Evolutionary conservation across 805 yeast species (phyloP).

Genomic region (Candida argentea): DNA sequence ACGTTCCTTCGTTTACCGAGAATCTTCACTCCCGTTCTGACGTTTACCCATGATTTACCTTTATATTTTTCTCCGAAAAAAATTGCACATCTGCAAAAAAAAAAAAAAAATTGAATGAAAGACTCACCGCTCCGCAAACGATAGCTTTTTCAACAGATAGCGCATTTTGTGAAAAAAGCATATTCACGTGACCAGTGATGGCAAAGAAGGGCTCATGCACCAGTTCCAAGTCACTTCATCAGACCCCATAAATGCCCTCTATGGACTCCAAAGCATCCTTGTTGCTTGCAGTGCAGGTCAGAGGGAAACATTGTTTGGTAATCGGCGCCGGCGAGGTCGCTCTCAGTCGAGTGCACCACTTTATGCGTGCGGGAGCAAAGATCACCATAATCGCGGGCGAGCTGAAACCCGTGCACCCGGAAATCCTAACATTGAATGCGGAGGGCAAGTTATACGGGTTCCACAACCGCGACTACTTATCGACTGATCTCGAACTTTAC

Average conservation of each 20-base stretch:
- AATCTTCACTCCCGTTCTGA: too few species aligned
- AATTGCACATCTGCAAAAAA: too few species aligned
- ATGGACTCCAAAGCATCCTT: constrained; percentile 51
- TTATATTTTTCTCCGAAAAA: too few species aligned
- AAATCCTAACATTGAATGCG: constrained; percentile 14
- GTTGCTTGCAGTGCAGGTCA: constrained; percentile 67
- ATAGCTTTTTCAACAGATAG: constrained; percentile 3
- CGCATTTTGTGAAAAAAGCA: too few species aligned
- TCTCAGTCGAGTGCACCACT: constrained; percentile 53
- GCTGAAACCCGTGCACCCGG: constrained; percentile 16
- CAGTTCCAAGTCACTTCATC: constrained; percentile 3
- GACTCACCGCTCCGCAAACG: background rate
- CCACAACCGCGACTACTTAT: constrained; percentile 33
- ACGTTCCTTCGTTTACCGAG: too few species aligned
- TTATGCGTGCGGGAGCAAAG: constrained; percentile 59
- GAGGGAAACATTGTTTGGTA: constrained; percentile 52
- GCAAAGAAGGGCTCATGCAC: too few species aligned
- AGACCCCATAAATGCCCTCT: constrained; percentile 8
- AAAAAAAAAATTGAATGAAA: too few species aligned
- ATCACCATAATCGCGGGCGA: constrained; percentile 52
- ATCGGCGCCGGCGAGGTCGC: constrained; percentile 80
- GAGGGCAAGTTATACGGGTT: constrained; percentile 35
- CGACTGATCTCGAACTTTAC: constrained; percentile 41
- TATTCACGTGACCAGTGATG: too few species aligned
- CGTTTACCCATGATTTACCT: too few species aligned